Evolutionary conservation across 2,329 filamentous ascomycete genomes (phyloP).

Genomic region (Neopestalotiopsis sp.): DNA sequence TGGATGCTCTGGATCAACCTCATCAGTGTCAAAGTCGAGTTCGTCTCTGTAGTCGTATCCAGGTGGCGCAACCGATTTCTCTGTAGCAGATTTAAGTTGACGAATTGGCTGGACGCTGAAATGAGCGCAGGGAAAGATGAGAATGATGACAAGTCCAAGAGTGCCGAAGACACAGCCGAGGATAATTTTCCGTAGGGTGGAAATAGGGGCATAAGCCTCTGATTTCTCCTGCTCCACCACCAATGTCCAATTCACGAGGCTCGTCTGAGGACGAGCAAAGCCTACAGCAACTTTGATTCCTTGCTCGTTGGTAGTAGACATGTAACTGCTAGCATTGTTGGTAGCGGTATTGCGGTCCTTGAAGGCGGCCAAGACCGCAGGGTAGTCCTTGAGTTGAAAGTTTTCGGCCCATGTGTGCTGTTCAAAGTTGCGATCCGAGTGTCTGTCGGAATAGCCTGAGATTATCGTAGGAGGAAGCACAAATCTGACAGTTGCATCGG

Average conservation of each 20-base stretch:
- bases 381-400: constrained; percentile 67
- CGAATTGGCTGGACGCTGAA: constrained; percentile 81
- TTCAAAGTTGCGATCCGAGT: constrained; percentile 46
- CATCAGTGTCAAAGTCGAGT: constrained; percentile 47
- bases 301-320: constrained; percentile 77
- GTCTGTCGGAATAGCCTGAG: constrained; percentile 49
- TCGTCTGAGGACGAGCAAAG: constrained; percentile 71
- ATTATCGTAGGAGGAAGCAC: constrained; percentile 60
- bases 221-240: constrained; percentile 75
- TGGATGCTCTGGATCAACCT: constrained; percentile 26
- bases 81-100: constrained; percentile 75
- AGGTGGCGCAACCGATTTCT: constrained; percentile 72
- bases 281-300: constrained; percentile 76
- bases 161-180: constrained; percentile 87
- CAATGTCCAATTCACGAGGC: constrained; percentile 80
- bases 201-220: constrained; percentile 80
- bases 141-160: constrained; percentile 70
- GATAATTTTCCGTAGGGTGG: constrained; percentile 77
- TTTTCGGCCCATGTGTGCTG: constrained; percentile 48
- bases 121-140: constrained; percentile 81
- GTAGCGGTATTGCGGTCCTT: constrained; percentile 50
- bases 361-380: constrained; percentile 66
- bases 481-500: constrained; percentile 57
- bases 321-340: constrained; percentile 71
- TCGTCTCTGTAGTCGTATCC: constrained; percentile 55